These are phyloP conservation scores for Tetrapisispora nanseiensis DNA, from an alignment of 805 yeast species.

Conservation along the genomic window DNA sequence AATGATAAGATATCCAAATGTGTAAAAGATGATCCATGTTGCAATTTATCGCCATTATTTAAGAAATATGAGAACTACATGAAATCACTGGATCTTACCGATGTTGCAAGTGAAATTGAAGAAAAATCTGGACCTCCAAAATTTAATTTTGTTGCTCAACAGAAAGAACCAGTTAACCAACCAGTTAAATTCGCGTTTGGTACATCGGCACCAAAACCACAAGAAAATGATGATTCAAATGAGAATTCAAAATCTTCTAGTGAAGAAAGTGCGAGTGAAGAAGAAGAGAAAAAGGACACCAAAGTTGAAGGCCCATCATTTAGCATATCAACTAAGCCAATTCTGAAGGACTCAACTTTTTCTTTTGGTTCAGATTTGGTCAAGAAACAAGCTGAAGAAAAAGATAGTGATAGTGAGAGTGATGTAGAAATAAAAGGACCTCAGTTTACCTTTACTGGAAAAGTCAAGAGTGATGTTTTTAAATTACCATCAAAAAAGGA, in stretches of 20 bases:
- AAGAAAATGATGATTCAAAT: background rate
- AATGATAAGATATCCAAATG: constrained; percentile 37
- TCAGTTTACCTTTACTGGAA: constrained; percentile 30
- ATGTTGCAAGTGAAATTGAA: constrained; percentile 2
- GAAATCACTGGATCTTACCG: constrained; percentile 19
- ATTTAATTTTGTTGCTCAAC: background rate
- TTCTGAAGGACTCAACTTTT: constrained; percentile 42
- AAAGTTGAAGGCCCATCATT: constrained; percentile 70
- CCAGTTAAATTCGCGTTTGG: background rate
- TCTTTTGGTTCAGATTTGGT: constrained; percentile 28
- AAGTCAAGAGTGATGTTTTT: constrained; percentile 30
- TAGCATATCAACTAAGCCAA: constrained; percentile 38
- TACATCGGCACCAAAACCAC: background rate
- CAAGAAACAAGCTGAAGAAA: constrained; percentile 14
- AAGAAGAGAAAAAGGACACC: constrained; percentile 41
- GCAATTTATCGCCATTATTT: constrained; percentile 46
- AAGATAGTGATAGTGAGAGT: constrained; percentile 25
- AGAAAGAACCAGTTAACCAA: background rate
- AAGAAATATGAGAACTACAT: constrained; percentile 51
- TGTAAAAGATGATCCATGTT: constrained; percentile 37
- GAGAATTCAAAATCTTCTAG: background rate
- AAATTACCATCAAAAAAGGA: constrained; percentile 17
- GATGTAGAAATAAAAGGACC: constrained; percentile 32
- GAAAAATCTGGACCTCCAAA: constrained; percentile 1
- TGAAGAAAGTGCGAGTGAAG: background rate